These are phyloP conservation scores for Posidonia australis DNA, from an alignment of 106 monocot species.

Conservation along the genomic window DNA sequence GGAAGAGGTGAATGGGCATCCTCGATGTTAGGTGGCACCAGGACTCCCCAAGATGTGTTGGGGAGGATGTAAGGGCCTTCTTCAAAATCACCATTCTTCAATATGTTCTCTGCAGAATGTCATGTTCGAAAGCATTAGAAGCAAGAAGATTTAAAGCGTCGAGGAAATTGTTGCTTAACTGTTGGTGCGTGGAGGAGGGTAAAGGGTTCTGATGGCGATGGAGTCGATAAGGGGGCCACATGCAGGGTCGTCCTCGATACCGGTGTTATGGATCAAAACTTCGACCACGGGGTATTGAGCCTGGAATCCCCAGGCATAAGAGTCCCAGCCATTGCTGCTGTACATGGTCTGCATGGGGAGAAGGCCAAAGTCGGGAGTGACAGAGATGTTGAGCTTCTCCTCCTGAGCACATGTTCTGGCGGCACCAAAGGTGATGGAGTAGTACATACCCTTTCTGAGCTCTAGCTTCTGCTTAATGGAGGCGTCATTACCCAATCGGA, in stretches of 20 bases:
- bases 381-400: constrained; percentile 36
- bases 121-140: background rate
- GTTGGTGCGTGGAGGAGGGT: constrained; percentile 23
- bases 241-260: constrained; percentile 37
- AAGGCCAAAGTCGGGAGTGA: constrained; percentile 28
- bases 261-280: constrained; percentile 39
- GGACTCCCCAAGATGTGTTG: constrained; percentile 13
- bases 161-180: background rate
- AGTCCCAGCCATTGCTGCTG: constrained; percentile 49
- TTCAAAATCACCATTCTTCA: constrained; percentile 20
- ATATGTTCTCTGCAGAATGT: constrained; percentile 7
- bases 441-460: constrained; percentile 27
- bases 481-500: constrained; percentile 33
- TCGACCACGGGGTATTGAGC: constrained; percentile 10
- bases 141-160: background rate
- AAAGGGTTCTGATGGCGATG: constrained; percentile 27
- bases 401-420: constrained; percentile 54
- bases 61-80: constrained; percentile 20
- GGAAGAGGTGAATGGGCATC: constrained; percentile 7
- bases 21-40: constrained; percentile 19
- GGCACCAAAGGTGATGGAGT: constrained; percentile 52
- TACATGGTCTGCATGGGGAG: constrained; percentile 50
- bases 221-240: constrained; percentile 50
- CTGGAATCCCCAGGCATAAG: constrained; percentile 39
- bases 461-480: constrained; percentile 25